Evolutionary conservation across 23 red algal genomes (phyloP), one percentile per base, ranked within the genome.

Genomic region (Chondrus crispus): DNA sequence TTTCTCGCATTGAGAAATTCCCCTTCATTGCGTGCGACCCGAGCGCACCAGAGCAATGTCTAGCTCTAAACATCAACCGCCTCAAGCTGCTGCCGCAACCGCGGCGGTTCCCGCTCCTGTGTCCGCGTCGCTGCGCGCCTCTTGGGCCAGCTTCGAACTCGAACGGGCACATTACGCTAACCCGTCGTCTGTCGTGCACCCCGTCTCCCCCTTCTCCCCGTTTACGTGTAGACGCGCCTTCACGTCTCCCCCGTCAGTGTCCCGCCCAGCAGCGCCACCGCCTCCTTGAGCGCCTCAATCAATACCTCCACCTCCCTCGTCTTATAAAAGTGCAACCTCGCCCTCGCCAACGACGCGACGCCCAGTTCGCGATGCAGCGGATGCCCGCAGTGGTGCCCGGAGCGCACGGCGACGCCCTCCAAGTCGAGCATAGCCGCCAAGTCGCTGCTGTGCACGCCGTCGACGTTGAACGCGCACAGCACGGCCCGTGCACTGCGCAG

Each of bases 321-420:
- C 45, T 99, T 99, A 82, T 99, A 99, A 33, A 99, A 64, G 64
- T 99, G 96, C 44, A 96, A 57, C 20, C 91, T 95, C 8, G 97
- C 97, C 36, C 97, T 74, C 7, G 97, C 97, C 9, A 85, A 95
- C 46, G 84, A 89, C 14, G 49, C 48, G 4, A 96, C 78, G 26
- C 75, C 84, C 2, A 98, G 75, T 32, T 82, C 87, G 2, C 92
- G 91, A 82, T 99, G 97, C 50, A 99, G 70, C 28, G 95, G 93
- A 64, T 99, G 97, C 28, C 94, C 93, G 79, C 97, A 99, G 62
- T 99, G 97, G 74, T 99, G 94, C 48, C 97, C 97, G 22, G 94
- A 88, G 19, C 97, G 91, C 49, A 99, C 93, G 0, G 97, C 97
- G 49, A 99, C 94, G 26, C 97, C 97, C 46, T 99, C 97, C 85